Evolutionary conservation across 306 rosid species (phyloP), one percentile per base, ranked within the genome.

Genomic region (Malus sieversii): DNA sequence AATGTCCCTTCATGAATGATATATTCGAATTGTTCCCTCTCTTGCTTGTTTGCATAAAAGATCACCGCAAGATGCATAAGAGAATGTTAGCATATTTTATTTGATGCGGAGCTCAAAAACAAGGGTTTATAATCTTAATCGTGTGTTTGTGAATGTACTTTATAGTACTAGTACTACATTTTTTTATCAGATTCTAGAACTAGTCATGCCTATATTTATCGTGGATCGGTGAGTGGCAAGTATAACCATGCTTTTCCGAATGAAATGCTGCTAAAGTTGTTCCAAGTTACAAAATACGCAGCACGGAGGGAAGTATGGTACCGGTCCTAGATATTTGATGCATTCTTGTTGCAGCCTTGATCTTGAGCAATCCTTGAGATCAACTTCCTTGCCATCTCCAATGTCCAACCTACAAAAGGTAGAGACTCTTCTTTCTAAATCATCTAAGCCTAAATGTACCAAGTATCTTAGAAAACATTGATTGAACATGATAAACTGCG

Each of bases 281-380:
- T 27, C 27, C 27, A 27, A 27, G 27, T 27, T 27, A 27, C 27
- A 27, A 27, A 27, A 1, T 60, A 61, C 4, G 19, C 0, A 61
- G 66, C 4, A 27, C 0, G 23, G 32, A 51, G 0, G 27, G 25
- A 53, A 42, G 62, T 22, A 57, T 55, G 75, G 29, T 84, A 79
- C 88, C 75, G 80, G 81, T 62, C 88, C 84, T 14, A 85, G 83
- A 72, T 85, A 85, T 77, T 61, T 82, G 78, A 85, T 79, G 58
- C 86, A 85, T 64, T 82, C 84, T 44, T 79, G 75, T 82, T 71
- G 79, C 59, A 85, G 88, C 78, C 72, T 85, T 58, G 72, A 66
- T 59, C 88, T 53, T 15, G 80, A 78, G 78, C 86, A 85, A 42
- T 76, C 71, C 38, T 69, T 77, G 66, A 79, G 76, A 82, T 85